Evolutionary conservation across 495 filamentous ascomycete species (phyloP).

Genomic region (Podospora fimiseda): DNA sequence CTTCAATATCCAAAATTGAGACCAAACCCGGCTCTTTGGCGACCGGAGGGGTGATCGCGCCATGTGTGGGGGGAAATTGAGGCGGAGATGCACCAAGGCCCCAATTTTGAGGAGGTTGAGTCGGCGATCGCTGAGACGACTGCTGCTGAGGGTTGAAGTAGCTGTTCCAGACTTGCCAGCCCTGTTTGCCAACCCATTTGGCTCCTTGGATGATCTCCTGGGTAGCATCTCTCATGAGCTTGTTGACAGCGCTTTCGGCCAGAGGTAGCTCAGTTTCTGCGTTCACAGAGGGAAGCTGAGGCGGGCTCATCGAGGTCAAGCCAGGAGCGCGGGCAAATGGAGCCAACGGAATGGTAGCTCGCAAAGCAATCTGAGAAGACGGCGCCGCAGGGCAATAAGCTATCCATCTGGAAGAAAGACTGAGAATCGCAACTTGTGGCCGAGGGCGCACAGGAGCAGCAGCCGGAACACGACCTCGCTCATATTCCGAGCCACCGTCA

Average conservation of each 20-base stretch:
- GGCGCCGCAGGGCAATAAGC: conserved; percentile 73
- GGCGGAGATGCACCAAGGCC: conserved; percentile 31
- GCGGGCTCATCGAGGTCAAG: conserved; percentile 61
- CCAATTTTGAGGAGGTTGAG: conserved; percentile 26
- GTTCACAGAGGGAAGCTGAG: conserved; percentile 65
- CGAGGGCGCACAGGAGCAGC: conserved; percentile 30
- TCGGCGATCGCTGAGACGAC: conserved; percentile 36
- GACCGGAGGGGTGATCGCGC: conserved; percentile 41
- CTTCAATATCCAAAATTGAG: conserved; percentile 76
- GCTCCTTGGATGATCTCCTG: conserved; percentile 88
- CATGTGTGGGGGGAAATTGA: conserved; percentile 74
- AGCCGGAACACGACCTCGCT: conserved; percentile 27
- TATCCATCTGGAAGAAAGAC: conserved; percentile 74
- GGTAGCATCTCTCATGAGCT: conserved; percentile 77
- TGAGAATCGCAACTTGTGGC: conserved; percentile 59
- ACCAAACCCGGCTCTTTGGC: conserved; percentile 69
- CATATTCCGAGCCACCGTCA: conserved; percentile 42
- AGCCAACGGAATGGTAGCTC: conserved; percentile 47
- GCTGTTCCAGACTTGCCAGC: conserved; percentile 77
- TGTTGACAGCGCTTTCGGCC: conserved; percentile 74
- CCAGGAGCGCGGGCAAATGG: conserved; percentile 54
- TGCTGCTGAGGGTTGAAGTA: conserved; percentile 64
- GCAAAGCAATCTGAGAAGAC: conserved; percentile 62
- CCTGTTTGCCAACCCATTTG: conserved; percentile 79
- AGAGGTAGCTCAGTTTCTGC: conserved; percentile 73